Evolutionary conservation across 2,329 filamentous ascomycete genomes (phyloP).

Genomic region (Trichoderma gracile): DNA sequence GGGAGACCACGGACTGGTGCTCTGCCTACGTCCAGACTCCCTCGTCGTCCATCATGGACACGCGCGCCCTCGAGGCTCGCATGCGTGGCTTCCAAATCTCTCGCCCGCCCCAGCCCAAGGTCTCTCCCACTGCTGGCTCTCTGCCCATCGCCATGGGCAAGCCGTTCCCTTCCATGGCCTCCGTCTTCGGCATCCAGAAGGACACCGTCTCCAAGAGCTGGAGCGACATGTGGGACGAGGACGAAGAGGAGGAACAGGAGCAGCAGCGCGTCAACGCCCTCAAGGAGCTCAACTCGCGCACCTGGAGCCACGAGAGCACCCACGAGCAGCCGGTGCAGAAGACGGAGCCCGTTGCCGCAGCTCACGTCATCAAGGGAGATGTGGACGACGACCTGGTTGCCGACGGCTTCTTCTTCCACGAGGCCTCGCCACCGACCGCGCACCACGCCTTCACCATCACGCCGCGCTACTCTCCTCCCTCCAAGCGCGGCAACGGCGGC

Average conservation of each 20-base stretch:
- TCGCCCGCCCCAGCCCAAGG: conserved; percentile 45
- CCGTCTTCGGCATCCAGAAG: conserved; percentile 75
- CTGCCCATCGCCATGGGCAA: conserved; percentile 79
- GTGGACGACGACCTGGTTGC: conserved; percentile 66
- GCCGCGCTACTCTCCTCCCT: conserved; percentile 63
- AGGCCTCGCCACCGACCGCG: conserved; percentile 49
- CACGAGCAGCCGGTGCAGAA: conserved; percentile 41
- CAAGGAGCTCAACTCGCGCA: conserved; percentile 70
- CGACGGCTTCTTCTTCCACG: conserved; percentile 74
- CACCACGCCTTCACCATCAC: conserved; percentile 41
- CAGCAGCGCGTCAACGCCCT: conserved; percentile 51
- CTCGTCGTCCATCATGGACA: conserved; percentile 82
- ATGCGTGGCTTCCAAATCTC: conserved; percentile 70
- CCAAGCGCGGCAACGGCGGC: conserved; percentile 56
- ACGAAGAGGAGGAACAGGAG: conserved; percentile 69
- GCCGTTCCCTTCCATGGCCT: conserved; percentile 71
- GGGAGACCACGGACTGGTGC: conserved; percentile 74
- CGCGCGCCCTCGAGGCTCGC: conserved; percentile 75
- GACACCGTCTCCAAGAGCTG: conserved; percentile 94
- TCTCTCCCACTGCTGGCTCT: conserved; percentile 64
- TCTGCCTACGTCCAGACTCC: conserved; percentile 74
- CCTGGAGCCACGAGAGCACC: conserved; percentile 76
- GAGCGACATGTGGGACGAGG: conserved; percentile 98
- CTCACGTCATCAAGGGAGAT: conserved; percentile 46
- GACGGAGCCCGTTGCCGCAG: conserved; percentile 28